Evolutionary conservation across 1,284 basidiomycete genomes (phyloP), one percentile per base, ranked within the genome.

Genomic region (Meira nashicola): DNA sequence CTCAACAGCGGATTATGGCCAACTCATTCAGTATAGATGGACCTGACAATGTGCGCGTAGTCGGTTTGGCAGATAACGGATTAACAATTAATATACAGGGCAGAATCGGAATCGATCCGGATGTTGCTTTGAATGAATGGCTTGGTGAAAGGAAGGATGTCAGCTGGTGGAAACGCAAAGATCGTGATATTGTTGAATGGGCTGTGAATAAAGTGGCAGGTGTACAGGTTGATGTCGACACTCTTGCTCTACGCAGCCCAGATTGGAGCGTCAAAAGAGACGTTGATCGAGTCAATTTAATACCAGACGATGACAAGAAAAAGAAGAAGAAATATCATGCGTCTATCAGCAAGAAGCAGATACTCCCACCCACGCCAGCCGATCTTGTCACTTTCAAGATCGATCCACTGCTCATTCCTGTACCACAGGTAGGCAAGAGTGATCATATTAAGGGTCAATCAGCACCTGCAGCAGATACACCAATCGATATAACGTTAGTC

Each of bases 331-430:
- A 46, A 4, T 9, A 10, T 6, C 33, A n/a, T 2, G 33, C 9
- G 9, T 25, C 17, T 17, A 14, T n/a, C 14, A 25, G 37, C 12
- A 17, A 48, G 46, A 12, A 14, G 12, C 7, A n/a, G 7, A 19
- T 21, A 9, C 46, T 48, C 17, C 55, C 55, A 8, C 70, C 70
- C 17, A 54, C 44, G 11, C 28, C 28, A 33, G 28, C 28, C 8
- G 68, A 71, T 46, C 62, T 74, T 62, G 61, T 74, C 39, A 49
- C 68, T 15, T 72, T 73, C 65, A 64, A 73, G 47, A 64, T 73
- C 5, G 68, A 74, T 44, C 68, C 72, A 12, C 60, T 74, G n/a
- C 57, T 66, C 23, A 43, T 74, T 15, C 72, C 70, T n/a, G 33
- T 74, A 6, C 70, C 72, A n/a, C 49, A 41, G 1, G 49, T 74